Evolutionary conservation across 345 rosid species (phyloP).

Genomic region (Trapa incisa): DNA sequence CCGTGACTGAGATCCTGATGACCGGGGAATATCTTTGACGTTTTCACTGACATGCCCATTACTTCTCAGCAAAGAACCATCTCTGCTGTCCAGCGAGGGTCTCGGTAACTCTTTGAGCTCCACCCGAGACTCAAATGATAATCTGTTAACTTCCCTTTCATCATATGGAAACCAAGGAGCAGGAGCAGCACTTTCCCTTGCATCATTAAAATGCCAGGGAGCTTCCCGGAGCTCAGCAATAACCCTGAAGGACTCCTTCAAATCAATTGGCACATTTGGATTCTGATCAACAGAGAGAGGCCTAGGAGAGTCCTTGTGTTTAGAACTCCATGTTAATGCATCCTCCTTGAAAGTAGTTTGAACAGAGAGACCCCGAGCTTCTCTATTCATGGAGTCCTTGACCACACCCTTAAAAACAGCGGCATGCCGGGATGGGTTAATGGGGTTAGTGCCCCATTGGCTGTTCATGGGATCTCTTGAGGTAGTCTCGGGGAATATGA

Average conservation of each 20-base stretch:
- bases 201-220: constrained; percentile 41
- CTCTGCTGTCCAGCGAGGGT: constrained; percentile 66
- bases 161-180: constrained; percentile 47
- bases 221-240: constrained; percentile 55
- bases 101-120: constrained; percentile 68
- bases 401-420: constrained; percentile 72
- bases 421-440: constrained; percentile 39
- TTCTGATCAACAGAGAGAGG: constrained; percentile 32
- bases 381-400: constrained; percentile 84
- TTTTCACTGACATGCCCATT: constrained; percentile 23
- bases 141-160: constrained; percentile 36
- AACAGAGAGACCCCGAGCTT: constrained; percentile 47
- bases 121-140: constrained; percentile 52
- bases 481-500: constrained; percentile 44
- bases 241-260: constrained; percentile 53
- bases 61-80: constrained; percentile 22
- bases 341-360: constrained; percentile 43
- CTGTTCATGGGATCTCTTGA: constrained; percentile 38
- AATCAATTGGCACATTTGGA: constrained; percentile 39
- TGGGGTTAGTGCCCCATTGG: constrained; percentile 36
- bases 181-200: constrained; percentile 22
- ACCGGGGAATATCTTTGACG: constrained; percentile 13
- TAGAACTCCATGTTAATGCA: constrained; percentile 16
- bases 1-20: constrained; percentile 36
- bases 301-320: constrained; percentile 57